Conservation (phyloP, 306 rosid genomes). For the apple (Malus domestica) region ASM211411v1 NC_041804.1:8751501-8752000, state of each 20-base stretch:
- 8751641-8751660: slow-evolving; percentile 43
- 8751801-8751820: neutral
- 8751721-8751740: slow-evolving; percentile 50
- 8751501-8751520: neutral
- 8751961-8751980: neutral
- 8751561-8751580: neutral
- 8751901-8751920: no score
- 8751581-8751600: neutral
- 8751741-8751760: neutral
- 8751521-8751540: neutral
- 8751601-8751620: neutral
- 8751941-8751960: neutral
- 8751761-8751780: neutral
- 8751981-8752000: neutral
- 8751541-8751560: neutral
- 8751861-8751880: neutral
- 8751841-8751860: neutral
- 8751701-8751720: slow-evolving; percentile 62
- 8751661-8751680: slow-evolving; percentile 82
- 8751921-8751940: no score
- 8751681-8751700: slow-evolving; percentile 88
- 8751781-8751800: neutral
- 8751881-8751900: neutral
- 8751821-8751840: neutral
- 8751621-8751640: neutral